These are phyloP conservation scores for Ilyonectria mors-panacis DNA, from an alignment of 2,329 filamentous ascomycete species.

Conservation along the genomic window DNA sequence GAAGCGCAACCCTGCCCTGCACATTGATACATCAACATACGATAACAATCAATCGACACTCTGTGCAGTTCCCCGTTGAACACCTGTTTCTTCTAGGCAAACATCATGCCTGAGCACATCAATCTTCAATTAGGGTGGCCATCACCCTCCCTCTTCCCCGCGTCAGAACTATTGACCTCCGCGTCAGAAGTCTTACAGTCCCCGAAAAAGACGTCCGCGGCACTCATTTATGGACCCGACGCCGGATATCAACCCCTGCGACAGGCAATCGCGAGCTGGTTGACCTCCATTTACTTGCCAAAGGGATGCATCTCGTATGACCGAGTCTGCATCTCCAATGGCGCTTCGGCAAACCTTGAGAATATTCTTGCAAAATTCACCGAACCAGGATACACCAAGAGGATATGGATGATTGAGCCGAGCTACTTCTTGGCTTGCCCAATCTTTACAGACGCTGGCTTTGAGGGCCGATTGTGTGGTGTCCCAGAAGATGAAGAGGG, in stretches of 20 bases:
- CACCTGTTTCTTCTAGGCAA: not conserved
- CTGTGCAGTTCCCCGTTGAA: not conserved
- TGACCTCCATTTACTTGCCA: slow-evolving; percentile 20
- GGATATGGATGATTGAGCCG: slow-evolving; percentile 74
- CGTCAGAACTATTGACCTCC: not conserved
- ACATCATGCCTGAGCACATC: slow-evolving; percentile 9
- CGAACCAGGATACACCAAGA: slow-evolving; percentile 72
- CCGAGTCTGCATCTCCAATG: slow-evolving; percentile 33
- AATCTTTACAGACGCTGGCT: slow-evolving; percentile 74
- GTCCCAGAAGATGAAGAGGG: slow-evolving; percentile 69
- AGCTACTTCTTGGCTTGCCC: slow-evolving; percentile 75
- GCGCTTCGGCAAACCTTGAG: slow-evolving; percentile 29
- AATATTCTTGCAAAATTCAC: slow-evolving; percentile 60
- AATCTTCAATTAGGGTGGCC: slow-evolving; percentile 25
- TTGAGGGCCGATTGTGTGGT: slow-evolving; percentile 66
- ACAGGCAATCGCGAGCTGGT: slow-evolving; percentile 31
- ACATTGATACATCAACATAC: not conserved
- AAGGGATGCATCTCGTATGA: slow-evolving; percentile 3
- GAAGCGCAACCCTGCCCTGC: too few relatives aligned
- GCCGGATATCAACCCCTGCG: slow-evolving; percentile 32
- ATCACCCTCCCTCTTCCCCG: slow-evolving; percentile 8
- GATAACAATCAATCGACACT: not conserved
- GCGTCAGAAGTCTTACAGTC: slow-evolving; percentile 3
- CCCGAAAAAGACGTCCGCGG: slow-evolving; percentile 23
- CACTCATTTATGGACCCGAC: slow-evolving; percentile 36